Evolutionary conservation across 2,329 filamentous ascomycete species (phyloP).

Genomic region (Epichloe amarillans): DNA sequence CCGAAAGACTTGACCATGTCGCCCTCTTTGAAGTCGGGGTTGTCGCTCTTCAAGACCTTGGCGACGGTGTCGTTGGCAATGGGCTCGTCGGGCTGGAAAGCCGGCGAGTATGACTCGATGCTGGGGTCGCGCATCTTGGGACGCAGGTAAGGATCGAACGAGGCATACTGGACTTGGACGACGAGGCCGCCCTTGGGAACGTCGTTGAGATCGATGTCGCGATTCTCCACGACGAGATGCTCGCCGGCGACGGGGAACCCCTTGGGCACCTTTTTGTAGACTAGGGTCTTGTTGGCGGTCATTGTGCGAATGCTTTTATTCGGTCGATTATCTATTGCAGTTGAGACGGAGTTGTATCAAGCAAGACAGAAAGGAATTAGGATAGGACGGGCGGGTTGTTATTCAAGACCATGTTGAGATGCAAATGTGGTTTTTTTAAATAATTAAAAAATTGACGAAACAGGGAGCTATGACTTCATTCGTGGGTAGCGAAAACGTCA

Average conservation of each 20-base stretch:
- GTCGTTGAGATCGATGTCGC: constrained; percentile 51
- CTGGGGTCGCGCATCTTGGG: constrained; percentile 58
- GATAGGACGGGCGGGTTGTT: background rate
- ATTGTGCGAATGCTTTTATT: constrained; percentile 11
- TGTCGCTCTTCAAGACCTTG: constrained; percentile 59
- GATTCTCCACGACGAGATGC: constrained; percentile 53
- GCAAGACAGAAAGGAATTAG: background rate
- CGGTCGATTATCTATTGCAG: no score
- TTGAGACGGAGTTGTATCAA: background rate
- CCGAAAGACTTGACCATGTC: constrained; percentile 48
- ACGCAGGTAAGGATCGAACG: constrained; percentile 76
- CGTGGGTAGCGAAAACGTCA: background rate
- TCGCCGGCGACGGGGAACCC: constrained; percentile 57
- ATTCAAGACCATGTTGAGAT: background rate
- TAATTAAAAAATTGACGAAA: background rate
- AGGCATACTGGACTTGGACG: constrained; percentile 58
- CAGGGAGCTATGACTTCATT: background rate
- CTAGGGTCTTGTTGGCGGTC: constrained; percentile 54
- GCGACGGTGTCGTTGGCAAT: constrained; percentile 51
- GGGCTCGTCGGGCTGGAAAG: constrained; percentile 46
- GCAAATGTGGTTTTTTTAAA: background rate
- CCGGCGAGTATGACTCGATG: constrained; percentile 43
- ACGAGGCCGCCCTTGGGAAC: constrained; percentile 52
- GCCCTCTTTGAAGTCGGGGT: constrained; percentile 46
- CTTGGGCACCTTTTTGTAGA: constrained; percentile 57